These are phyloP conservation scores for Urochloa ruziziensis DNA, from an alignment of 176 grass and related monocot genomes.

Conservation along the genomic window DNA sequence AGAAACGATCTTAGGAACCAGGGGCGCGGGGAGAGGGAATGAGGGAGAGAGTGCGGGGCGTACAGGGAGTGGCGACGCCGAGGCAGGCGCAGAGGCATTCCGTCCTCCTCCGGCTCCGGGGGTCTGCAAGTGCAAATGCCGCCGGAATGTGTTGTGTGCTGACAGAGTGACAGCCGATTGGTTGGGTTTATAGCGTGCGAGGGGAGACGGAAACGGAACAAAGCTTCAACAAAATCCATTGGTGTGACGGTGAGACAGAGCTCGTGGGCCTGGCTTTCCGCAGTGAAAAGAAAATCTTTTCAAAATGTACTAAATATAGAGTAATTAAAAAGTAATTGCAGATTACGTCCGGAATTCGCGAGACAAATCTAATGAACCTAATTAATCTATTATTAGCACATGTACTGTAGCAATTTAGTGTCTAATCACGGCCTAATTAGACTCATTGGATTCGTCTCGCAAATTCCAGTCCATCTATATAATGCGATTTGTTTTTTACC, in stretches of 20 bases:
- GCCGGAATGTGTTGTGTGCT: neutral
- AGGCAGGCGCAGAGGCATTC: neutral
- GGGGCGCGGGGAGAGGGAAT: neutral
- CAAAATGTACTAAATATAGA: too few species aligned
- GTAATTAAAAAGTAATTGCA: too few species aligned
- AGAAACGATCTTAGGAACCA: neutral
- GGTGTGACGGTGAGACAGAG: neutral
- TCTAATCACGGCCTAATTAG: too few species aligned
- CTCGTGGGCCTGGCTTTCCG: too few species aligned
- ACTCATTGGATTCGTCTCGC: too few species aligned
- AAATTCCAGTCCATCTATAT: too few species aligned
- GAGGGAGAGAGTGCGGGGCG: neutral
- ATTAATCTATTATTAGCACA: too few species aligned
- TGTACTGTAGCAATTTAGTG: too few species aligned
- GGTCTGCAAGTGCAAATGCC: neutral
- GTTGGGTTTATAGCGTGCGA: neutral
- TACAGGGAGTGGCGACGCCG: constrained; percentile 6
- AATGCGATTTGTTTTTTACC: too few species aligned
- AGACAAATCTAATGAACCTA: too few species aligned
- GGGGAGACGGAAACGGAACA: neutral
- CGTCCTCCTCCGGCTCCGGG: neutral
- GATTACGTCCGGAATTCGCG: too few species aligned
- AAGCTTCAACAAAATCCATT: neutral
- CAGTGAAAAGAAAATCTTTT: too few species aligned
- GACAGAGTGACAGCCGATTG: neutral